Evolutionary conservation across 2,329 filamentous ascomycete genomes (phyloP), one percentile per base, ranked within the genome.

Genomic region (Endoconidiophora polonica): DNA sequence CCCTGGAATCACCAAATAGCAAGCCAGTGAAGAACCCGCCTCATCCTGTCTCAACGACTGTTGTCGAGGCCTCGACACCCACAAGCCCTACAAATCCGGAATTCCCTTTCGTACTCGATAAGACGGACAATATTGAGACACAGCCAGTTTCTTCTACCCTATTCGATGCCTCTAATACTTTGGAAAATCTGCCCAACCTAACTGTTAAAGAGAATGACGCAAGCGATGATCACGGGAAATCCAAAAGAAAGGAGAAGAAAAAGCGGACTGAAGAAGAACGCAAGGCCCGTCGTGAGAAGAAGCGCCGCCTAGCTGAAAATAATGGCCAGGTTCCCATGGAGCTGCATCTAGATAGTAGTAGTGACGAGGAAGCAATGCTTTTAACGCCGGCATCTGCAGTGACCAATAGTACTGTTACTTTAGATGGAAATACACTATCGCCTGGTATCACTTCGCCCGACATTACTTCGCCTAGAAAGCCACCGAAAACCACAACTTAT

Each of bases 251-350:
- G 64, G 88, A 95, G 60, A 95, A 94, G 71, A 95, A 95, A 67
- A 94, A 94, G 68, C 80, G 83, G 56, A 94, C 85, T 39, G 90
- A 95, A 61, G 87, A 90, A 53, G 90, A 95, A 63, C 74, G 88
- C 40, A 94, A 93, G 61, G 86, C 91, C 54, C 77, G 88, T 49
- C 94, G 93, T 62, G 88, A 95, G 64, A 86, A 86, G 65, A 90
- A 86, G 61, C 74, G 86, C 55, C 79, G 77, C 60, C 77, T 86
- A 57, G 90, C 88, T 22, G 85, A 94, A 60, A 86, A 86, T 52
- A 94, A 91, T 61, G 90, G 90, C 6, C 76, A 77, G 6, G 76
- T 94, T 52, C 90, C 88, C 1, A 76, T 94, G 62, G 88, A 95
- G 62, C 69, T 95, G 48, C 77, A 79, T 44, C 72, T 79, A 52